A percentile compares a stretch with the other conserved stretches of the same genome.
Evolutionary conservation across 2,329 filamentous ascomycete species (phyloP).

Genomic region (Tothia fuscella): DNA sequence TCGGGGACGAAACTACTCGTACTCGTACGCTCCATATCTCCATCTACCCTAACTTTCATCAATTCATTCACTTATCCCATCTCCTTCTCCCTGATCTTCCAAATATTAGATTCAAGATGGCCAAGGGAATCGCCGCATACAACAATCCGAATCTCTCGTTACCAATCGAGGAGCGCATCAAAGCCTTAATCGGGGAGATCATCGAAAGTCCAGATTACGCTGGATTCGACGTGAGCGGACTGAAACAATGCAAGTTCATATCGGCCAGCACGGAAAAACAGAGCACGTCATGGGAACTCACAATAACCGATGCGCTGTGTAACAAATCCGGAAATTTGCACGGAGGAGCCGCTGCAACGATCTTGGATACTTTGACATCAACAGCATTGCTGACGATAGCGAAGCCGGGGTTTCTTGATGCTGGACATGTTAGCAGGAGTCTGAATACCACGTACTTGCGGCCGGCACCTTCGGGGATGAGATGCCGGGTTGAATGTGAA

Average conservation of each 20-base stretch:
- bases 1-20: too few relatives aligned
- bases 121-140: not conserved
- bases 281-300: constrained; percentile 27
- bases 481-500: constrained; percentile 31
- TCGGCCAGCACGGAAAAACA: not conserved
- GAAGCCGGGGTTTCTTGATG: constrained; percentile 28
- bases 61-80: too few relatives aligned
- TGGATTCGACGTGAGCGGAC: not conserved
- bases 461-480: constrained; percentile 28
- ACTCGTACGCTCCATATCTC: too few relatives aligned
- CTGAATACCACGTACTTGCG: constrained; percentile 35
- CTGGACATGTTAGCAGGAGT: constrained; percentile 29
- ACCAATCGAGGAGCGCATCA: not conserved
- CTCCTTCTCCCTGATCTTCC: too few relatives aligned
- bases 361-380: constrained; percentile 43
- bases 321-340: constrained; percentile 39
- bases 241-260: constrained; percentile 1
- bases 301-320: constrained; percentile 31
- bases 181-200: not conserved
- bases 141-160: not conserved
- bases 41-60: too few relatives aligned
- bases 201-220: not conserved
- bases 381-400: constrained; percentile 23
- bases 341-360: constrained; percentile 40
- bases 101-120: too few relatives aligned